phyloP scores from a whole-genome alignment of 805 yeast genomes.

The Teunomyces barrocoloradensis region DNA sequence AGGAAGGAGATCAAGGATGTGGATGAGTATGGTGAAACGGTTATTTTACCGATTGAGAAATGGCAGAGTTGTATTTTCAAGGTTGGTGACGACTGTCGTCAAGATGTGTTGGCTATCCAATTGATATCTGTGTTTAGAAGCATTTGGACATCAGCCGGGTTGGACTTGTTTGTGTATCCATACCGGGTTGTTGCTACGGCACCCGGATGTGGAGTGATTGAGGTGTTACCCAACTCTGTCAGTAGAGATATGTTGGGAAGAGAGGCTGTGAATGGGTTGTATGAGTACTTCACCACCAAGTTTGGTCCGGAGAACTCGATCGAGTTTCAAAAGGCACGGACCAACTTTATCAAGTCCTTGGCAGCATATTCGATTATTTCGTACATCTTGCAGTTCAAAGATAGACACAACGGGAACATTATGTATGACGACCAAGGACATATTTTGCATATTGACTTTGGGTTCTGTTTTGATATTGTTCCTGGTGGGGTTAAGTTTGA shows the following conservation, averaged over 20 bases:
- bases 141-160: conserved; percentile 83
- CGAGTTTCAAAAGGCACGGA: conserved; percentile 87
- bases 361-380: conserved; percentile 95
- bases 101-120: conserved; percentile 92
- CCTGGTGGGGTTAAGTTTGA: conserved; percentile 99
- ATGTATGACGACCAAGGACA: conserved; percentile 96
- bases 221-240: conserved; percentile 90
- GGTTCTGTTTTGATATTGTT: conserved; percentile 96
- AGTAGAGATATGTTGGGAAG: conserved; percentile 98
- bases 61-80: conserved; percentile 98
- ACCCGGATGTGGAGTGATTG: conserved; percentile 99
- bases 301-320: conserved; percentile 93
- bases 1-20: conserved; percentile 51
- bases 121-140: conserved; percentile 87
- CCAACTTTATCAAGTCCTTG: conserved; percentile 86
- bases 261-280: conserved; percentile 96
- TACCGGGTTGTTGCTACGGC: conserved; percentile 97
- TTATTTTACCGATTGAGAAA: conserved; percentile 49
- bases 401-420: conserved; percentile 97
- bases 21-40: conserved; percentile 37
- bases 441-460: conserved; percentile 93
- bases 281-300: conserved; percentile 86
- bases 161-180: conserved; percentile 90
- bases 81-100: conserved; percentile 99
- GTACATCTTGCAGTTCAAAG: conserved; percentile 88